Conservation (phyloP, 768 basidiomycete genomes). For the Boletus tomentosulus region DNA sequence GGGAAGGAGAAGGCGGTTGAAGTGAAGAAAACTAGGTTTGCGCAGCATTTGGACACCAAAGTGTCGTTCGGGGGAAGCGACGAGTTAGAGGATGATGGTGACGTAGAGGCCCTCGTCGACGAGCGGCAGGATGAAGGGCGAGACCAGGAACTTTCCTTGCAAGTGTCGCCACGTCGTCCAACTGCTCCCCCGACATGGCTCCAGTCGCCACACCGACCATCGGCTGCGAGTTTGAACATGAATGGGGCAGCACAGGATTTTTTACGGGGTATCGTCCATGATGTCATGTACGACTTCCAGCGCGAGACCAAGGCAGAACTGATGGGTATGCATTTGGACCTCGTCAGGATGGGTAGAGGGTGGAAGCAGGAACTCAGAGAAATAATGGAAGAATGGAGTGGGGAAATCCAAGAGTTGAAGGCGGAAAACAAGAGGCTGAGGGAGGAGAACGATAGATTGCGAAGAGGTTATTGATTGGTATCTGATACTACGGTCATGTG, state of each 20-base stretch:
- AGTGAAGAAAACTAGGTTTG: constrained; percentile 48
- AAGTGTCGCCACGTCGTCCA: constrained; percentile 54
- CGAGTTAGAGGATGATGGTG: constrained; percentile 6
- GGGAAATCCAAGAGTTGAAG: constrained; percentile 46
- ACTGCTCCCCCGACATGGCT: constrained; percentile 35
- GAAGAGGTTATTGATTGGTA: constrained; percentile 34
- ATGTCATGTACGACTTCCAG: constrained; percentile 72
- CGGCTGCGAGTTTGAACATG: constrained; percentile 21
- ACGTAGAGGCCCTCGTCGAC: neutral
- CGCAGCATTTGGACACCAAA: constrained; percentile 21
- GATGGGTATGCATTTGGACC: constrained; percentile 69
- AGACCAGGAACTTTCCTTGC: constrained; percentile 43
- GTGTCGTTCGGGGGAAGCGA: constrained; percentile 22
- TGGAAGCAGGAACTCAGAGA: constrained; percentile 64
- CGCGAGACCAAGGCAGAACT: constrained; percentile 68
- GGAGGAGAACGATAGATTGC: constrained; percentile 64
- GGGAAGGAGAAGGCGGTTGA: constrained; percentile 19
- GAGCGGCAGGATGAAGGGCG: constrained; percentile 18
- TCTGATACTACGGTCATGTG: constrained; percentile 2
- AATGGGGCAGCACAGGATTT: constrained; percentile 48
- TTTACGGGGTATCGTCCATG: constrained; percentile 59
- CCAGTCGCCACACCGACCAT: constrained; percentile 37
- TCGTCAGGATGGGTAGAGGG: constrained; percentile 64
- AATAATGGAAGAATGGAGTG: constrained; percentile 57
- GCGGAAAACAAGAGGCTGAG: constrained; percentile 50